phyloP scores from a whole-genome alignment of 108 stramenopile species.

The Parmales sp. region DNA sequence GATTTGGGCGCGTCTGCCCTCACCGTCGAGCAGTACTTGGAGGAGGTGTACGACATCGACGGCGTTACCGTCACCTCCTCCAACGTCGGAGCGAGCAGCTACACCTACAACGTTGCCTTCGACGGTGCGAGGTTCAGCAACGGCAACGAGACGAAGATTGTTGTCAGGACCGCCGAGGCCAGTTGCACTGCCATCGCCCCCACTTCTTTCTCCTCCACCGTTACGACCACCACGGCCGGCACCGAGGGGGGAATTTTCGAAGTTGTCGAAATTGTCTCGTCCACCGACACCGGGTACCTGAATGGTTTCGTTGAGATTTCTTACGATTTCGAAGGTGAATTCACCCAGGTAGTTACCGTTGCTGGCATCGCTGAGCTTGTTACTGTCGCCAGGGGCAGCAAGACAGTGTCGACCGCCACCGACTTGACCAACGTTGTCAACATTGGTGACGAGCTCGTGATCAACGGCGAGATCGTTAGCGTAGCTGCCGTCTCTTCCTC shows the following conservation, averaged over 20 bases:
- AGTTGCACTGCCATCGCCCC: background rate
- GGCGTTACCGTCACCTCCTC: slow-evolving; percentile 12
- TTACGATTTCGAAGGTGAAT: slow-evolving; percentile 31
- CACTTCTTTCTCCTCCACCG: background rate
- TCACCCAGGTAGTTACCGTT: slow-evolving; percentile 20
- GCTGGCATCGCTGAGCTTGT: slow-evolving; percentile 16
- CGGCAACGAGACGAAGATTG: background rate
- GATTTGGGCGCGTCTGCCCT: slow-evolving; percentile 9
- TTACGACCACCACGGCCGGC: background rate
- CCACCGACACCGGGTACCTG: slow-evolving; percentile 23
- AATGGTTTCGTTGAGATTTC: slow-evolving; percentile 36
- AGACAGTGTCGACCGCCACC: slow-evolving; percentile 20
- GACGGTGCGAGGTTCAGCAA: slow-evolving; percentile 10
- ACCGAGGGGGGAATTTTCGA: slow-evolving; percentile 2
- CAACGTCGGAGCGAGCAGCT: background rate
- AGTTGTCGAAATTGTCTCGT: slow-evolving; percentile 20
- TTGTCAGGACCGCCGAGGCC: background rate
- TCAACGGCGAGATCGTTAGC: slow-evolving; percentile 22
- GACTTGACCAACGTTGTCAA: slow-evolving; percentile 26
- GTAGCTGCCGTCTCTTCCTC: slow-evolving; percentile 16
- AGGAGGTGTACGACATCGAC: slow-evolving; percentile 17
- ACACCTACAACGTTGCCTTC: slow-evolving; percentile 1
- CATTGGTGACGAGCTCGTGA: slow-evolving; percentile 29
- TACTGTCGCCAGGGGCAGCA: slow-evolving; percentile 25
- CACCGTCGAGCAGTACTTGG: slow-evolving; percentile 16